Conservation (phyloP, 176 grass and related monocot genomes). For the Triticum dicoccoides region DNA sequence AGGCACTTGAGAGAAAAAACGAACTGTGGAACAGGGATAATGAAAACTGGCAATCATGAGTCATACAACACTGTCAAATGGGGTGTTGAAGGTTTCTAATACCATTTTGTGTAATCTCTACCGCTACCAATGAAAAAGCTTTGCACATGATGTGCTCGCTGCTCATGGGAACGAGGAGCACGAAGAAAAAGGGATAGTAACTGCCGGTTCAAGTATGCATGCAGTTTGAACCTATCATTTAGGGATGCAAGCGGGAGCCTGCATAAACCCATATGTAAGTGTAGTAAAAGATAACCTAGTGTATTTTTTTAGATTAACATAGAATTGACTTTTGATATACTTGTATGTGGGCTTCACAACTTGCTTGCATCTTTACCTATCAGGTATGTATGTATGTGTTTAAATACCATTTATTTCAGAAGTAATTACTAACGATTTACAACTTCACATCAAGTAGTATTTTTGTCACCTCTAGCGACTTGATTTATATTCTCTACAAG, state of each 20-base stretch:
- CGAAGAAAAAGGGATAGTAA: neutral
- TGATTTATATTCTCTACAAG: neutral
- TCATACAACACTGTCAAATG: neutral
- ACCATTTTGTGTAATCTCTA: neutral
- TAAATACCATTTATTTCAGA: neutral
- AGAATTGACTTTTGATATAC: no score
- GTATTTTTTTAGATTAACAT: no score
- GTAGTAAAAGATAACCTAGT: no score
- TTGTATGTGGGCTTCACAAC: no score
- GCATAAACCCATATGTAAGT: no score
- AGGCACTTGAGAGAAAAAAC: neutral
- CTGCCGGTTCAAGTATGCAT: neutral
- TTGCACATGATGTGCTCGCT: neutral
- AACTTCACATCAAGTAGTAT: neutral
- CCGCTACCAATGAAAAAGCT: neutral
- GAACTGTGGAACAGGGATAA: neutral
- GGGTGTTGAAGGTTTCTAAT: neutral
- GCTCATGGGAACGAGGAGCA: neutral
- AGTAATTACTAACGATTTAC: neutral
- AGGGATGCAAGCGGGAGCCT: neutral
- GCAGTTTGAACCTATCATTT: neutral
- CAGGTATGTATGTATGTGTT: neutral
- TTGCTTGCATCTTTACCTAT: neutral
- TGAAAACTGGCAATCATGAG: neutral
- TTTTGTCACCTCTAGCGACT: neutral